Evolutionary conservation across 129 eudicot genomes (phyloP), one percentile per base, ranked within the genome.

Genomic region (Scalesia atractyloides): DNA sequence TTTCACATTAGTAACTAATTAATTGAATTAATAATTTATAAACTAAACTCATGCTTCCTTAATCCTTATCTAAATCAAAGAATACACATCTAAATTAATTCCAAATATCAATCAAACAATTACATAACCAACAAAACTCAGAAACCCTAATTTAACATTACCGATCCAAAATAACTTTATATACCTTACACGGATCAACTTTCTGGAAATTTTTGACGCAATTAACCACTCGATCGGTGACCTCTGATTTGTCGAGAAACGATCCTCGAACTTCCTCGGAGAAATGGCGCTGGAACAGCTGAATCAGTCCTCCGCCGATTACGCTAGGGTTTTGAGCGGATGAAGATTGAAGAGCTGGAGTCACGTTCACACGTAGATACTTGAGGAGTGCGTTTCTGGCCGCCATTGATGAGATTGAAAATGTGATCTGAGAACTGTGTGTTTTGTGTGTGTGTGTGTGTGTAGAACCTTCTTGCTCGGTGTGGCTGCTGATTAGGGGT

Each of bases 111-210:
- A 3, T 47, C 70, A 59, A 63, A 56, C 8, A 48, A 9, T 47
- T 64, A 59, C 70, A 56, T 5, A 48, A 33, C 59, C 53, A 69
- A 59, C 24, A 13, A 24, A 76, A 57, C 46, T 1, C 8, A 41
- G 46, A 59, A 60, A 60, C 66, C 77, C 82, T 63, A 71, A 78
- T 63, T 65, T 4, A 5, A 33, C n/a, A 5, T 0, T 1, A 57
- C 22, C 49, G 0, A 66, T 12, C 39, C 9, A 52, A 14, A 63
- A 69, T 33, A 7, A 61, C 9, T 12, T 46, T 10, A 9, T 8
- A 9, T 76, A 94, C 99, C 99, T 94, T 94, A 12, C 91, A 82
- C 7, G 99, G 99, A 44, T 94, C 99, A 34, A 90, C 84, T 86
- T 90, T 94, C 86, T 90, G 96, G 77, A 88, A 94, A 73, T 88